Percentiles rank a stretch among this genome's conserved stretches.
phyloP scores from a whole-genome alignment of 352 stramenopile genomes.

The Aphanomyces cochlioides region DNA sequence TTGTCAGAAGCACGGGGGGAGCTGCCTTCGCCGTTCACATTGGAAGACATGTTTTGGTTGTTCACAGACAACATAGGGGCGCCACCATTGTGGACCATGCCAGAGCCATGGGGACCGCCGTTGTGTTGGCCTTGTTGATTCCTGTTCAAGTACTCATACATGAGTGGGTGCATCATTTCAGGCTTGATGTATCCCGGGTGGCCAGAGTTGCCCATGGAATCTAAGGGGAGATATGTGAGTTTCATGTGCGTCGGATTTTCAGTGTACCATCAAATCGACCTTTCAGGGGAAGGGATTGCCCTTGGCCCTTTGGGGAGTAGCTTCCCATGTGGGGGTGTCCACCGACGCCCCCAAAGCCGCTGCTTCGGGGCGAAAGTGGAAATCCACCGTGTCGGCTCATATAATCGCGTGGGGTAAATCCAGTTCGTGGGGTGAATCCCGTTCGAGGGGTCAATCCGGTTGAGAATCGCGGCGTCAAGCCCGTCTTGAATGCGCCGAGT shows the following conservation, averaged over 20 bases:
- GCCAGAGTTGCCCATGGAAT: constrained; percentile 34
- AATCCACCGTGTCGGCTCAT: constrained; percentile 23
- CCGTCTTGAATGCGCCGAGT: constrained; percentile 78
- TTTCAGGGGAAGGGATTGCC: constrained; percentile 5
- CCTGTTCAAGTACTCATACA: constrained; percentile 84
- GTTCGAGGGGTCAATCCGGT: constrained; percentile 75
- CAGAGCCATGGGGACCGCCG: constrained; percentile 1
- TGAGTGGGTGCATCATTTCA: constrained; percentile 46
- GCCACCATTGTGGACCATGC: constrained; percentile 33
- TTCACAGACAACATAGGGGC: constrained; percentile 52
- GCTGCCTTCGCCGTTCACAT: background rate
- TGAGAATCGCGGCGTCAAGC: constrained; percentile 73
- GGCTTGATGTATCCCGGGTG: constrained; percentile 57
- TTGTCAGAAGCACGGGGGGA: constrained; percentile 44
- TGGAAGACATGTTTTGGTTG: constrained; percentile 7
- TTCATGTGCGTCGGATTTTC: constrained; percentile 1
- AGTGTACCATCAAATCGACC: constrained; percentile 34
- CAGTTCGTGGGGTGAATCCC: constrained; percentile 75
- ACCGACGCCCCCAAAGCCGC: constrained; percentile 18
- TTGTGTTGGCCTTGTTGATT: constrained; percentile 26
- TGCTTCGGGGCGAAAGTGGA: constrained; percentile 9
- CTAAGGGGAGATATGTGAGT: background rate
- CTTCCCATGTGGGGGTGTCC: constrained; percentile 16
- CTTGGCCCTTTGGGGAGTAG: constrained; percentile 17
- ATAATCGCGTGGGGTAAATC: constrained; percentile 66